These are phyloP conservation scores for Primulina tabacum DNA, from an alignment of 257 asterid species.

Conservation along the genomic window DNA sequence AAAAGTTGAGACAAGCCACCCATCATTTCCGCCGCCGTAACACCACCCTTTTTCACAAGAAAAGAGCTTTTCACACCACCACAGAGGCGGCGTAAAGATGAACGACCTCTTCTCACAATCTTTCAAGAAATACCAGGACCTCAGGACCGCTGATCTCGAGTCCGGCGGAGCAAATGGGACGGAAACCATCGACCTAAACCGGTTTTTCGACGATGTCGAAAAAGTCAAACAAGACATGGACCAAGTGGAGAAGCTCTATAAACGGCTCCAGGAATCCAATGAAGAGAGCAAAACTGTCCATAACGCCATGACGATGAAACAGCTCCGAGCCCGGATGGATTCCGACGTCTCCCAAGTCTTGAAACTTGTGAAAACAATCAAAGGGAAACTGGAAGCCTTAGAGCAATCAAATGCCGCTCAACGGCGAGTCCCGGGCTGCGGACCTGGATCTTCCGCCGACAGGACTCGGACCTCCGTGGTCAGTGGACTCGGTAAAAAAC, in stretches of 20 bases:
- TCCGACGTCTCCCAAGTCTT: constrained; percentile 45
- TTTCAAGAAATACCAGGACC: constrained; percentile 37
- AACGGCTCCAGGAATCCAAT: constrained; percentile 44
- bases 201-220: constrained; percentile 50
- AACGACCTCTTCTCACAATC: constrained; percentile 58
- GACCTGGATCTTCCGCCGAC: constrained; percentile 56
- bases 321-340: constrained; percentile 52
- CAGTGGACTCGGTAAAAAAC: constrained; percentile 49
- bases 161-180: constrained; percentile 38
- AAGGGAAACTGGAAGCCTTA: constrained; percentile 44
- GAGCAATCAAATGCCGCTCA: constrained; percentile 47
- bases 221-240: constrained; percentile 46
- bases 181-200: constrained; percentile 46
- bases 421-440: constrained; percentile 53
- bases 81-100: constrained; percentile 35
- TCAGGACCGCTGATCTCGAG: constrained; percentile 36
- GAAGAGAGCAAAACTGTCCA: constrained; percentile 50
- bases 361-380: constrained; percentile 44
- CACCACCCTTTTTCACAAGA: not conserved
- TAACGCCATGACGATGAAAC: constrained; percentile 49
- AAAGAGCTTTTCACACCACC: not conserved
- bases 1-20: constrained; percentile 29
- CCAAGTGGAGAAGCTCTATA: constrained; percentile 47
- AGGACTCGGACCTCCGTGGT: constrained; percentile 46
- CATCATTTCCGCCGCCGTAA: constrained; percentile 13